Percentiles rank a stretch among this genome's conserved stretches.
phyloP scores from a whole-genome alignment of 2,329 filamentous ascomycete species.

The Fusarium sp. region DNA sequence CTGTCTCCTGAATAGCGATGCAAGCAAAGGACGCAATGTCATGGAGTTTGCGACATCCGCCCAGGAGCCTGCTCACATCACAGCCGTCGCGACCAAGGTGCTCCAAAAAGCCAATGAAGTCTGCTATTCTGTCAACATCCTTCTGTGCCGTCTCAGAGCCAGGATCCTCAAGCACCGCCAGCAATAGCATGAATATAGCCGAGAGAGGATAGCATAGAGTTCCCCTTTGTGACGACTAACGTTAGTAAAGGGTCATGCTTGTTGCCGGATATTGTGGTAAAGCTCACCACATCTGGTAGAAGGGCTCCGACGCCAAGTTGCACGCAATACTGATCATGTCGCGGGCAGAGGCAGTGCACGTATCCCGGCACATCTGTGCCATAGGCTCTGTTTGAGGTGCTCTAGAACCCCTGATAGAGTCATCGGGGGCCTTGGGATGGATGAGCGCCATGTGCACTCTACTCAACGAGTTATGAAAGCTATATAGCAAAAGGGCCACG shows the following conservation, averaged over 20 bases:
- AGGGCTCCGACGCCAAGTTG: neutral
- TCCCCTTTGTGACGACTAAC: neutral
- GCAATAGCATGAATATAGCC: neutral
- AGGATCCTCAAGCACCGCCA: neutral
- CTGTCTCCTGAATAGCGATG: neutral
- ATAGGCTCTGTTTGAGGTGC: neutral
- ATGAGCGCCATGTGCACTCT: neutral
- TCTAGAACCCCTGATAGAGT: neutral
- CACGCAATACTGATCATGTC: neutral
- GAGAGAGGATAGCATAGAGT: neutral
- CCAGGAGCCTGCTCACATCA: neutral
- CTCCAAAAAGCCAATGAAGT: neutral
- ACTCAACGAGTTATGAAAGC: neutral
- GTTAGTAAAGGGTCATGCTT: neutral
- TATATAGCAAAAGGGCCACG: neutral
- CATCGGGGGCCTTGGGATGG: neutral
- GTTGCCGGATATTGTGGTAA: neutral
- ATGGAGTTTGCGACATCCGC: neutral
- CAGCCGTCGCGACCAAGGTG: neutral
- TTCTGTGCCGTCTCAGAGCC: neutral
- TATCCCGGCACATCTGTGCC: neutral
- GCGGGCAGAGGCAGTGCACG: neutral
- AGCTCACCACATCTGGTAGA: neutral
- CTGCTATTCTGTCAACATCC: neutral
- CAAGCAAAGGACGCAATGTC: neutral